Evolutionary conservation across 306 rosid species (phyloP).

Genomic region (Spatholobus suberectus): DNA sequence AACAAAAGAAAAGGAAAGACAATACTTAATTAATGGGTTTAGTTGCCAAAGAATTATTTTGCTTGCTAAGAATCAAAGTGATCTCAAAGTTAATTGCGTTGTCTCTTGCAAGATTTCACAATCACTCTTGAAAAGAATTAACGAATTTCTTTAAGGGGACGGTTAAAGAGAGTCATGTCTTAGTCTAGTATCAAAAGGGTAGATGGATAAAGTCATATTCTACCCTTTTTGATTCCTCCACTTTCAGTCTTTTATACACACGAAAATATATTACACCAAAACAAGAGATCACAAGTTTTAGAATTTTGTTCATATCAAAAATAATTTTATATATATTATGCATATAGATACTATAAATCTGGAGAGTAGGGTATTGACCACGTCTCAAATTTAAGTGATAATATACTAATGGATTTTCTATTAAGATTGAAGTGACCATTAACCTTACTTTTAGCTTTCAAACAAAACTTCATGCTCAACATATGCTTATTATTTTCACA

Average conservation of each 20-base stretch:
- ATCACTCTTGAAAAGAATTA: conserved; percentile 55
- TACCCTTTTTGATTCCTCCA: conserved; percentile 44
- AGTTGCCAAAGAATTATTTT: conserved; percentile 32
- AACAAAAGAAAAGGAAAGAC: background rate
- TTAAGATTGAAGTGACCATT: conserved; percentile 4
- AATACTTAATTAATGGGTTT: conserved; percentile 25
- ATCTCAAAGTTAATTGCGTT: conserved; percentile 52
- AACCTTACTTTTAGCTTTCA: background rate
- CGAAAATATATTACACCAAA: conserved; percentile 9
- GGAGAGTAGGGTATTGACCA: conserved; percentile 19
- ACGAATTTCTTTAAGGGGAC: conserved; percentile 69
- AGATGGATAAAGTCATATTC: conserved; percentile 35
- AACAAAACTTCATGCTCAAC: conserved; percentile 10
- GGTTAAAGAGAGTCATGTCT: conserved; percentile 51
- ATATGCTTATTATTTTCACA: background rate
- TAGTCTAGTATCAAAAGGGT: conserved; percentile 41
- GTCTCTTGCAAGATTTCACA: conserved; percentile 37
- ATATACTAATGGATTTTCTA: background rate
- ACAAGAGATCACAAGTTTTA: background rate
- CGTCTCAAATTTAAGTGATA: background rate
- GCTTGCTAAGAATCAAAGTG: conserved; percentile 41
- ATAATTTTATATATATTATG: background rate
- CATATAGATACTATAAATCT: background rate
- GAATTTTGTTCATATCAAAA: background rate
- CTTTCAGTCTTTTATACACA: conserved; percentile 38